Base-by-base conservation (phyloP, 805 yeast species). In the Ogataea nonfermentans region DNA sequence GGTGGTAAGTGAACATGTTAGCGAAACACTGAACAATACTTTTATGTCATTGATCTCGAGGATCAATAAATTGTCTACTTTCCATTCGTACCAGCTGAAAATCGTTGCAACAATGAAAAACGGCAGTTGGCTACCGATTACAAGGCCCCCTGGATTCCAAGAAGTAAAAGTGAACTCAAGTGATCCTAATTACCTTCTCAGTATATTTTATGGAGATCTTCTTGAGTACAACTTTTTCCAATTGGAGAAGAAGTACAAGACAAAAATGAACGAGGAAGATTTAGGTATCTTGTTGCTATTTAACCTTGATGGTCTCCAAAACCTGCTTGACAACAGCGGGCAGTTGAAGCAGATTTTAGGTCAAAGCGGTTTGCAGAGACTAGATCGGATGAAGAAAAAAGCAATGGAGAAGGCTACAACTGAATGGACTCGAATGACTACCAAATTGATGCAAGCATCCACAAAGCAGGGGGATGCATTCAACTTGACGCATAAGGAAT, bases 401-500 rank as follows among this genome's bases (percentile, higher is more conserved):
- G 87, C 82, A 32, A 63, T 84, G 52, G 84, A 81, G 52, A 66
- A 79, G 51, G 85, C 88, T 56, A 71, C 88, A 40, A 75, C 66
- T 34, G 83, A 77, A 48, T 91, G 98, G 98, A 83, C 84, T 48
- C 72, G 72, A 42, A 79, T 85, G 16, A 88, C 95, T 3, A 72
- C 85, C 15, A 73, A 77, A 37, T 70, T 91, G 34, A 80, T 91
- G 73, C 95, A 84, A 52, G 84, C 83, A 51, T 84, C 95, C 2
- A 79, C 83, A 10, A 79, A 79, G 22, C 72, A 76, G 29, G 71
- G 79, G 16, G 70, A 74, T 14, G 69, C 70, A 37, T 60, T 66
- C 30, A 54, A 57, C 22, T 48, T 61, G 51, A 78, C 79, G n/a
- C 84, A 85, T 49, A 93, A 91, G 55, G 96, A 93, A 45, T 78